phyloP scores from a whole-genome alignment of 1,284 basidiomycete genomes.

The Sphaerobolus stellatus region DNA sequence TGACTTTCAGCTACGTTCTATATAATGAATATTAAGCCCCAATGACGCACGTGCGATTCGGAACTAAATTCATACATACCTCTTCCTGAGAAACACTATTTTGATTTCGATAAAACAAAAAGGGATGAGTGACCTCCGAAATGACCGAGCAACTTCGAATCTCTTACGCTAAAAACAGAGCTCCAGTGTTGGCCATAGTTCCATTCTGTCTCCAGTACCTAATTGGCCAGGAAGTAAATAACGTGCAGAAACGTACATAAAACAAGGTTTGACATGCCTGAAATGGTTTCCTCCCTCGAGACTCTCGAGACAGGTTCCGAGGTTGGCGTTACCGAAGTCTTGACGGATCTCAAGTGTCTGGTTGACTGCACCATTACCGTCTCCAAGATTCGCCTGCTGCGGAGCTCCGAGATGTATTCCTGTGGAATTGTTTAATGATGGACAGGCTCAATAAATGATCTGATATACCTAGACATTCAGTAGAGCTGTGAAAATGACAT shows the following conservation, averaged over 20 bases:
- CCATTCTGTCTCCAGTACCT: conserved; percentile 18
- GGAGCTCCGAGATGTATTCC: conserved; percentile 18
- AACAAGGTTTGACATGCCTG: conserved; percentile 6
- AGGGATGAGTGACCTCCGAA: not conserved
- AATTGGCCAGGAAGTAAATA: not conserved
- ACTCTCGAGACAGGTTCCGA: conserved; percentile 21
- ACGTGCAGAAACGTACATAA: not conserved
- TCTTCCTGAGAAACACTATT: conserved; percentile 20
- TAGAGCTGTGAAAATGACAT: conserved; percentile 9
- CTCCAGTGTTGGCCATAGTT: conserved; percentile 14
- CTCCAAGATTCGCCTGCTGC: conserved; percentile 23
- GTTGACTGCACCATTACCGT: conserved; percentile 19
- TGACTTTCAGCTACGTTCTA: conserved; percentile 16
- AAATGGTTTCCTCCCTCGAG: conserved; percentile 23
- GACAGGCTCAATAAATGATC: not conserved
- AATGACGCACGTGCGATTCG: not conserved
- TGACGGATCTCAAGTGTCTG: conserved; percentile 20
- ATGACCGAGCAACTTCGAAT: not conserved
- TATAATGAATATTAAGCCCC: not conserved
- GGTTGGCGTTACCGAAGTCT: conserved; percentile 16
- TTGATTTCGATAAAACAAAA: not conserved
- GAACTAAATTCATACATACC: not conserved
- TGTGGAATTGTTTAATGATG: conserved; percentile 14
- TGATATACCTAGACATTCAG: conserved; percentile 9
- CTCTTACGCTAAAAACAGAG: conserved; percentile 18